These are phyloP conservation scores for Globisporangium carolinianum DNA, from an alignment of 352 stramenopile species.

Conservation along the genomic window DNA sequence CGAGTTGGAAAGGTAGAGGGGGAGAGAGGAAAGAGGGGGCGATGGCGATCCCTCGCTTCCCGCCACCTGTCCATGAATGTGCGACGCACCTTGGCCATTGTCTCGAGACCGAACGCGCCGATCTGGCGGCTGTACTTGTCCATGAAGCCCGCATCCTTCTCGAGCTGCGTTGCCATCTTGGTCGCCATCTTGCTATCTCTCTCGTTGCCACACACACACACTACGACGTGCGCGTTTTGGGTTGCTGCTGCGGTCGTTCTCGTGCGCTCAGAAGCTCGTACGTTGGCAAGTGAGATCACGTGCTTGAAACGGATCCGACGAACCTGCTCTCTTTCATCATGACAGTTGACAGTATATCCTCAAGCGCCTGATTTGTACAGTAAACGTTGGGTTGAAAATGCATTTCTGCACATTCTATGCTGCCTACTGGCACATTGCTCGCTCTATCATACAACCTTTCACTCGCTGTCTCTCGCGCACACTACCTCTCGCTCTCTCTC, in stretches of 20 bases:
- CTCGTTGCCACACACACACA: neutral
- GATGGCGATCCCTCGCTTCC: too few relatives aligned
- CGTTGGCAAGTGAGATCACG: neutral
- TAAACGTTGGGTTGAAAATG: too few relatives aligned
- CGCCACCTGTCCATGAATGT: too few relatives aligned
- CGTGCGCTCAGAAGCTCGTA: neutral
- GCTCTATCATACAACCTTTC: too few relatives aligned
- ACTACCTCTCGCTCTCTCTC: neutral
- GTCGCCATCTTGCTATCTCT: conserved; percentile 28
- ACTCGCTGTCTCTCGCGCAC: too few relatives aligned
- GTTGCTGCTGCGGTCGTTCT: conserved; percentile 8
- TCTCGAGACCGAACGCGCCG: conserved; percentile 88
- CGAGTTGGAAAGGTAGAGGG: neutral
- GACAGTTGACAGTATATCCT: too few relatives aligned
- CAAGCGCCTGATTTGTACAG: too few relatives aligned
- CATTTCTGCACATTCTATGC: too few relatives aligned
- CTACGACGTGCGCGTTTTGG: neutral
- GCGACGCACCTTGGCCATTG: conserved; percentile 82
- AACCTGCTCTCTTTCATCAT: neutral
- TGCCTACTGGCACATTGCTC: too few relatives aligned
- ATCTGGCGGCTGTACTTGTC: conserved; percentile 93
- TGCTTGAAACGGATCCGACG: neutral
- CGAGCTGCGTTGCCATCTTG: conserved; percentile 59
- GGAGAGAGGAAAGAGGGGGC: neutral
- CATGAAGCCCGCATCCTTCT: conserved; percentile 88